These are phyloP conservation scores for Petasospora fabianii DNA, from an alignment of 1,139 yeast species.

Conservation along the genomic window DNA sequence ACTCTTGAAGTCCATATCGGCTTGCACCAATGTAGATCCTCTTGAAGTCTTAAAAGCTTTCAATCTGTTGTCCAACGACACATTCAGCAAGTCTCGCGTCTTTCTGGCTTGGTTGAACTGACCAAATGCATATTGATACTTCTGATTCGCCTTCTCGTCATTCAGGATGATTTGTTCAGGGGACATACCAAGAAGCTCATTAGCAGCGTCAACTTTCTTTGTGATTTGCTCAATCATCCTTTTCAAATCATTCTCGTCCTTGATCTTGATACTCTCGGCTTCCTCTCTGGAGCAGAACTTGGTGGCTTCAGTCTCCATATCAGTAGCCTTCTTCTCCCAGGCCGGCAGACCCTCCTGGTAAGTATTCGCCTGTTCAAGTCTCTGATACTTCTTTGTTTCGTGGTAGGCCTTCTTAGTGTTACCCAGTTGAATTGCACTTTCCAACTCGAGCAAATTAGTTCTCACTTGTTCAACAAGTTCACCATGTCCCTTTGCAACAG, in stretches of 20 bases:
- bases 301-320: constrained; percentile 33
- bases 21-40: constrained; percentile 39
- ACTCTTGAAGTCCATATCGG: constrained; percentile 51
- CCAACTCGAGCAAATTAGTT: too few species aligned
- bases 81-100: constrained; percentile 22
- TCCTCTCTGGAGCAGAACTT: constrained; percentile 34
- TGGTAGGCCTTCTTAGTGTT: constrained; percentile 20
- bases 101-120: constrained; percentile 28
- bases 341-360: constrained; percentile 30
- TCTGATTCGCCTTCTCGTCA: constrained; percentile 33
- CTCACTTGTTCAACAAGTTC: not conserved
- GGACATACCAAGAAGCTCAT: constrained; percentile 39
- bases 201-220: constrained; percentile 34
- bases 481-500: too few species aligned
- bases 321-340: constrained; percentile 30
- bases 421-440: constrained; percentile 24
- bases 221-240: constrained; percentile 34
- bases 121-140: constrained; percentile 33
- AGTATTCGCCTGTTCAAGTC: constrained; percentile 25
- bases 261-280: constrained; percentile 29
- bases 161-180: constrained; percentile 39
- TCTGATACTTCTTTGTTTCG: constrained; percentile 14
- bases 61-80: constrained; percentile 46
- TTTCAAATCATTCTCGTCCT: constrained; percentile 34
- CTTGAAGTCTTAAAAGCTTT: constrained; percentile 48